Conservation (phyloP, 352 stramenopile species). For the Phytophthora pisi region DNA sequence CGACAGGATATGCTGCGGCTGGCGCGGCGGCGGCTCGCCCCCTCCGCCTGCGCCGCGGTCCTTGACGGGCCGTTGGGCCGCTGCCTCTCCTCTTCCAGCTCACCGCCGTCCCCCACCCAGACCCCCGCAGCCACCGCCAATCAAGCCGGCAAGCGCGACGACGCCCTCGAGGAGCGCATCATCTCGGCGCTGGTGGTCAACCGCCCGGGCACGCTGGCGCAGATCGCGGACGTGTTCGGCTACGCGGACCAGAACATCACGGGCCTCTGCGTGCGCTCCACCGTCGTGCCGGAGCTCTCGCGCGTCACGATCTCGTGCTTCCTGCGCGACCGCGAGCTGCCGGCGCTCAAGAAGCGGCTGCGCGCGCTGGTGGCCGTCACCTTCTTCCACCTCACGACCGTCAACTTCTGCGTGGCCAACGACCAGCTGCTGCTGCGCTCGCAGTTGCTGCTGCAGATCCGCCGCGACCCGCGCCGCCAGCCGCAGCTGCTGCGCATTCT, state of each 20-base stretch:
- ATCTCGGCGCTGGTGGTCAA: slow-evolving; percentile 82
- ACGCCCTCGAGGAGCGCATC: slow-evolving; percentile 58
- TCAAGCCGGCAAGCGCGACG: not conserved
- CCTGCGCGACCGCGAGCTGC: slow-evolving; percentile 57
- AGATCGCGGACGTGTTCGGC: slow-evolving; percentile 73
- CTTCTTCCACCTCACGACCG: slow-evolving; percentile 81
- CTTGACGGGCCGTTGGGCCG: not conserved
- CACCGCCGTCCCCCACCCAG: not conserved
- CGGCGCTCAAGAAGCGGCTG: slow-evolving; percentile 60
- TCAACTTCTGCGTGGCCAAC: slow-evolving; percentile 66
- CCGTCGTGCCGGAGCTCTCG: slow-evolving; percentile 75
- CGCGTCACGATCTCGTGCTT: slow-evolving; percentile 77
- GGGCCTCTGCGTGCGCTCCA: slow-evolving; percentile 71
- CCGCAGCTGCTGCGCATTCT: slow-evolving; percentile 44
- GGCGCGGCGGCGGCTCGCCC: slow-evolving; percentile 17
- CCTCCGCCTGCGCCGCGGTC: slow-evolving; percentile 10
- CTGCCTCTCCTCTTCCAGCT: not conserved
- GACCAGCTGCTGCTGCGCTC: slow-evolving; percentile 69
- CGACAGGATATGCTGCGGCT: slow-evolving; percentile 15
- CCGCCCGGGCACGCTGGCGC: slow-evolving; percentile 63
- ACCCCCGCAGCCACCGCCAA: too few relatives aligned
- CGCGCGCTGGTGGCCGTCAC: slow-evolving; percentile 69
- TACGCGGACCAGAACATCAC: slow-evolving; percentile 80
- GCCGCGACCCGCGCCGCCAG: slow-evolving; percentile 24
- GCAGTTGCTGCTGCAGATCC: slow-evolving; percentile 60